Conservation (phyloP, 805 yeast species). For the Zygosaccharomyces lentus region DNA sequence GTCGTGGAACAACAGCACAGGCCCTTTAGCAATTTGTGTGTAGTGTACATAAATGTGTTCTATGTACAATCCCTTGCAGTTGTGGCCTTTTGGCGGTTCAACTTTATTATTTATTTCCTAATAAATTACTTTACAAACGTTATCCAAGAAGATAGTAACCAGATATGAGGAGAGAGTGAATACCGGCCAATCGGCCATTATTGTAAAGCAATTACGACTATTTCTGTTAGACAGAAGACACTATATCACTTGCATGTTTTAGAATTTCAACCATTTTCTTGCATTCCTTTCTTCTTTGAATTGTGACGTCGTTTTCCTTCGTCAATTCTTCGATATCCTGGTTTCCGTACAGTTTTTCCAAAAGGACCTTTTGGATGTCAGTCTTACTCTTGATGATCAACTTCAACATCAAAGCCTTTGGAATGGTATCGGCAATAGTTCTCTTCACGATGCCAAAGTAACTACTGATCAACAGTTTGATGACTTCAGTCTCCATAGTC, state of each 20-base stretch:
- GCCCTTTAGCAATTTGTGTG: no score
- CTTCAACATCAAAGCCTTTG: conserved; percentile 93
- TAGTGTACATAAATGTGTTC: no score
- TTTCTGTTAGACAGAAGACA: conserved; percentile 39
- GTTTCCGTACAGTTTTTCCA: conserved; percentile 79
- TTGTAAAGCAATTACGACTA: neutral
- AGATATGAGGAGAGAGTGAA: no score
- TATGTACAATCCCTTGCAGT: no score
- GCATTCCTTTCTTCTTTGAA: conserved; percentile 92
- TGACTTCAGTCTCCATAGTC: conserved; percentile 94
- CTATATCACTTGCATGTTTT: conserved; percentile 86
- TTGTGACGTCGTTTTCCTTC: conserved; percentile 86
- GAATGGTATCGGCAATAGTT: conserved; percentile 88
- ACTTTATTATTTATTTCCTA: no score
- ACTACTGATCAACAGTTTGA: conserved; percentile 83
- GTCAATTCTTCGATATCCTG: conserved; percentile 72
- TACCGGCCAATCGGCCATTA: no score
- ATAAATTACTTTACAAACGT: no score
- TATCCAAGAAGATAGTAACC: no score
- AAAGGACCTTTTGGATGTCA: conserved; percentile 83
- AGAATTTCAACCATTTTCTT: conserved; percentile 91
- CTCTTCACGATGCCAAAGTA: conserved; percentile 91
- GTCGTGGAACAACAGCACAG: no score
- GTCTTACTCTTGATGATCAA: conserved; percentile 78
- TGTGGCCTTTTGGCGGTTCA: no score